Conservation (phyloP, 2,329 filamentous ascomycete genomes). For the Aspergillus phoenicis region DNA sequence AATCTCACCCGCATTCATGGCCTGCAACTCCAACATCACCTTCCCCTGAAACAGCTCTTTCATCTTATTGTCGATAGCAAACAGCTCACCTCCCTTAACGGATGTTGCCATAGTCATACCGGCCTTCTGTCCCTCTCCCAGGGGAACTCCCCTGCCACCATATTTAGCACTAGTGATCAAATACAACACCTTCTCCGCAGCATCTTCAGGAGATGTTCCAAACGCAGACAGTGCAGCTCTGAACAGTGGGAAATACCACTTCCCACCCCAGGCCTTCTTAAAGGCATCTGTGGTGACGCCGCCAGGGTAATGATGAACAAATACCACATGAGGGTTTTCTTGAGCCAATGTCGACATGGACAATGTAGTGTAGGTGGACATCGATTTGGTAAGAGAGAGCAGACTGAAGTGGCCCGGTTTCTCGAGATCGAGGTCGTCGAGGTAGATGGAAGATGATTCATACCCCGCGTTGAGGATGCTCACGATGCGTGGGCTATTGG, state of each 20-base stretch:
- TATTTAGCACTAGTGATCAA: conserved; percentile 4
- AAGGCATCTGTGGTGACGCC: neutral
- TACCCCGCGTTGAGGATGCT: neutral
- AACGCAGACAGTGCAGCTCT: neutral
- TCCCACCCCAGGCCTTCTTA: conserved; percentile 6
- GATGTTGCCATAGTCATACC: neutral
- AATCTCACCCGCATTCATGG: neutral
- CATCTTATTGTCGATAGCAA: neutral
- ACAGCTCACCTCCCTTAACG: neutral
- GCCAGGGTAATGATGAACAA: conserved; percentile 8
- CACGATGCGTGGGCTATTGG: neutral
- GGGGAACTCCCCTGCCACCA: conserved; percentile 1
- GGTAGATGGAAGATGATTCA: conserved; percentile 1
- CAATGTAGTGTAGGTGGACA: neutral
- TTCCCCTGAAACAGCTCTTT: neutral
- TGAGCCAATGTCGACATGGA: neutral
- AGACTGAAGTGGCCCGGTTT: neutral
- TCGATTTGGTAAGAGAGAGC: neutral
- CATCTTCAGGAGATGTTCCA: conserved; percentile 2
- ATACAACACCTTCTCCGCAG: conserved; percentile 6
- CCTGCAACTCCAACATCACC: neutral
- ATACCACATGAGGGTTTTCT: neutral
- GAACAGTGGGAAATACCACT: neutral
- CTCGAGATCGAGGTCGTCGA: conserved; percentile 4
- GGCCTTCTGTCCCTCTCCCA: neutral